A percentile compares a stretch with the other conserved stretches of the same genome.
Conservation (phyloP, 352 stramenopile species). For the Phytophthora vignae region DNA sequence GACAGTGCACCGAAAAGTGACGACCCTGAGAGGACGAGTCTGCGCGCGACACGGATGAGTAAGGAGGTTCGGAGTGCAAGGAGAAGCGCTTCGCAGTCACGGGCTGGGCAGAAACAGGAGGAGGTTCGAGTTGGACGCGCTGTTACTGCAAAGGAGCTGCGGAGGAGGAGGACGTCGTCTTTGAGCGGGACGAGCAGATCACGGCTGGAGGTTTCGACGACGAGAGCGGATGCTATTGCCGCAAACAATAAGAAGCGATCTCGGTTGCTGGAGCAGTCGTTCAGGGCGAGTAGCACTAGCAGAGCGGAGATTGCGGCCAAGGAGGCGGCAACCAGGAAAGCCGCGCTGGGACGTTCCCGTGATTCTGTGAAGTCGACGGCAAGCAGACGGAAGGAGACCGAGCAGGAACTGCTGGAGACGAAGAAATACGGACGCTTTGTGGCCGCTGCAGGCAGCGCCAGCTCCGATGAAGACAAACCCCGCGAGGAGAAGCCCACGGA, state of each 20-base stretch:
- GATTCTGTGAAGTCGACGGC: slow-evolving; percentile 1
- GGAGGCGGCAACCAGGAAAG: slow-evolving; percentile 11
- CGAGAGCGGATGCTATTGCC: slow-evolving; percentile 28
- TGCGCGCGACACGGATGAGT: slow-evolving; percentile 11
- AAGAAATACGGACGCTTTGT: slow-evolving; percentile 56
- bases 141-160: slow-evolving; percentile 9
- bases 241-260: slow-evolving; percentile 49
- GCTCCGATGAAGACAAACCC: slow-evolving; percentile 19
- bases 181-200: slow-evolving; percentile 10
- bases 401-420: slow-evolving; percentile 44
- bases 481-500: slow-evolving; percentile 7
- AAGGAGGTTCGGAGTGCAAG: background rate
- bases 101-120: slow-evolving; percentile 27
- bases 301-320: slow-evolving; percentile 22
- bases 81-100: slow-evolving; percentile 2
- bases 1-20: slow-evolving; percentile 13
- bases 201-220: slow-evolving; percentile 3
- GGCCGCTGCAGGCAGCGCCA: slow-evolving; percentile 2
- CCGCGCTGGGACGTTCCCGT: background rate
- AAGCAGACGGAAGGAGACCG: background rate
- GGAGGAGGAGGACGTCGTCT: slow-evolving; percentile 7
- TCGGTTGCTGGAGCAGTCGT: slow-evolving; percentile 28
- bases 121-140: slow-evolving; percentile 31
- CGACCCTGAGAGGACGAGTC: slow-evolving; percentile 22
- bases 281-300: slow-evolving; percentile 22